phyloP scores from a whole-genome alignment of 2,329 filamentous ascomycete genomes.

The Hirsutella thompsonii region DNA sequence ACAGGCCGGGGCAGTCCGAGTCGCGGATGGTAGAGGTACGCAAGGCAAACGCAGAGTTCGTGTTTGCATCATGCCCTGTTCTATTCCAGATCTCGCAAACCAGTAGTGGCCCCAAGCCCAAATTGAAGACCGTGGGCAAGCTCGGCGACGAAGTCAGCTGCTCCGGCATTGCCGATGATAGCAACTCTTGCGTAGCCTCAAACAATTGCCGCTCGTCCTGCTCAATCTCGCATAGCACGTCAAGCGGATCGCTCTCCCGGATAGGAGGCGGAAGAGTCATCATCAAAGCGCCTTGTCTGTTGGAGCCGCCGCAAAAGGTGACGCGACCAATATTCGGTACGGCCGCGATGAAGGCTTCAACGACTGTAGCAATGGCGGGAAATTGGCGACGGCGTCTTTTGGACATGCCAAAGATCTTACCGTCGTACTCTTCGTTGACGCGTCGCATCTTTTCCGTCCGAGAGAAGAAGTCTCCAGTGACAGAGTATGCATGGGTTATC shows the following conservation, averaged over 20 bases:
- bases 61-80: conserved; percentile 32
- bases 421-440: conserved; percentile 34
- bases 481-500: conserved; percentile 68
- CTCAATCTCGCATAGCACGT: conserved; percentile 16
- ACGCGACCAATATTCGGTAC: conserved; percentile 61
- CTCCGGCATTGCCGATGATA: conserved; percentile 29
- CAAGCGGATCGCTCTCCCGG: conserved; percentile 53
- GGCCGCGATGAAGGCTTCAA: conserved; percentile 58
- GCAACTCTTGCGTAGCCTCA: conserved; percentile 21
- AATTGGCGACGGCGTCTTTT: conserved; percentile 69
- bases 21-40: conserved; percentile 58
- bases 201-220: conserved; percentile 15
- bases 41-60: conserved; percentile 56
- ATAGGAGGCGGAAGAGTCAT: conserved; percentile 48
- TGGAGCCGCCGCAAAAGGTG: conserved; percentile 78
- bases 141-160: conserved; percentile 14
- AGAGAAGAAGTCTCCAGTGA: conserved; percentile 46
- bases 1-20: conserved; percentile 58
- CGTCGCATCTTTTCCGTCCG: conserved; percentile 37
- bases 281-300: conserved; percentile 72
- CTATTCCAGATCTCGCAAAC: conserved; percentile 37
- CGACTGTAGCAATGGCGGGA: conserved; percentile 67
- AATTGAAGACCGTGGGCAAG: conserved; percentile 27
- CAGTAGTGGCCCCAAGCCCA: conserved; percentile 31
- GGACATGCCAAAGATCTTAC: conserved; percentile 64